Evolutionary conservation across 2,329 filamentous ascomycete species (phyloP).

Genomic region (Cladosporium sp.): DNA sequence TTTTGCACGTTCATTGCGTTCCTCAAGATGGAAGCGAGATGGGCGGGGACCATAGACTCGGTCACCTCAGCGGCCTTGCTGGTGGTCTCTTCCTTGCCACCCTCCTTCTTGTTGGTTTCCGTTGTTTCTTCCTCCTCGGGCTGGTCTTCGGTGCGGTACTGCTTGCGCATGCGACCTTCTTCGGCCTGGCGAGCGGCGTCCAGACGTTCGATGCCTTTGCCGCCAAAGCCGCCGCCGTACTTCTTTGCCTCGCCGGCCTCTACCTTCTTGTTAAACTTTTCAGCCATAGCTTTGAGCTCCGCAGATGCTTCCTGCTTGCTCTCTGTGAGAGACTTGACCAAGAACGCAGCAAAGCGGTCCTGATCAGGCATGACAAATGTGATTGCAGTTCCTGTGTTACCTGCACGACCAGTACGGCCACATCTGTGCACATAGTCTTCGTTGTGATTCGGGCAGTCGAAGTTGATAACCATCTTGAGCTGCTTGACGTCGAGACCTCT

Average conservation of each 20-base stretch:
- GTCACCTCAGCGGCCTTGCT: conserved; percentile 7
- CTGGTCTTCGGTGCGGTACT: conserved; percentile 76
- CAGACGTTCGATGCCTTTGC: conserved; percentile 87
- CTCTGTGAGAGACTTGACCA: conserved; percentile 88
- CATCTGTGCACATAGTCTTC: conserved; percentile 97
- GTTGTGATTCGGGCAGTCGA: conserved; percentile 87
- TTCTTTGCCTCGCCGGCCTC: conserved; percentile 90
- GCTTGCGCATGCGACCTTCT: conserved; percentile 80
- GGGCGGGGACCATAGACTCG: conserved; percentile 4
- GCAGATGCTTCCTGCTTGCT: conserved; percentile 83
- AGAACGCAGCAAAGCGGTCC: conserved; percentile 84
- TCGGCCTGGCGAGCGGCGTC: conserved; percentile 89
- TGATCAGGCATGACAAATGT: conserved; percentile 92
- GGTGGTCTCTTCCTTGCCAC: conserved; percentile 20
- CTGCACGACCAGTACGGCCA: conserved; percentile 89
- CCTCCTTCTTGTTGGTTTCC: conserved; percentile 50
- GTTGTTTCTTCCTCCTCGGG: conserved; percentile 76
- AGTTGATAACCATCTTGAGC: conserved; percentile 93
- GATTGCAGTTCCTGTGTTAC: conserved; percentile 90
- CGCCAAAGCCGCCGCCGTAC: conserved; percentile 81
- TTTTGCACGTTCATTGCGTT: conserved; percentile 73
- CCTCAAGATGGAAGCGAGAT: conserved; percentile 49
- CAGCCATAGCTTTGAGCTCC: conserved; percentile 59
- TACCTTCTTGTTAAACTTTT: conserved; percentile 81
- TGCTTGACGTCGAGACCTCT: conserved; percentile 95